Base-by-base conservation (phyloP, 2,329 filamentous ascomycete genomes). In the Anisogramma anomala region DNA sequence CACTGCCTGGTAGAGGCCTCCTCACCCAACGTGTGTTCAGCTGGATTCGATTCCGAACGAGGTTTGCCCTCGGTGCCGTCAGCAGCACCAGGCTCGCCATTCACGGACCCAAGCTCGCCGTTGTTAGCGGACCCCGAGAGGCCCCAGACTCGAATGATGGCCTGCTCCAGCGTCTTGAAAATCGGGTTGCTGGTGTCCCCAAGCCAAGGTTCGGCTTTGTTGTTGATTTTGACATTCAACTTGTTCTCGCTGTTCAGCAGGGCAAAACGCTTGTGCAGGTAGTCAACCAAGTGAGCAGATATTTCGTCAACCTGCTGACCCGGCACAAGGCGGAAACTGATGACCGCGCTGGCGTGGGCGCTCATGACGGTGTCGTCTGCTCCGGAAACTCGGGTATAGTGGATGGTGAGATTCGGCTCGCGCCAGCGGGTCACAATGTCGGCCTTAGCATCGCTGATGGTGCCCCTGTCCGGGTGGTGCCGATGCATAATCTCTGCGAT, bases 161-260 rank as follows among this genome's bases (percentile, higher is more conserved):
- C 91, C 45, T 79, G 72, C 51, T 94, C 87, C 0, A 98, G 72
- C 0, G 86, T 93, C 48, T 81, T 77, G 61, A 95, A 98, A 44
- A 96, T 88, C 50, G 87, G 78, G 51, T 94, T 95, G 36, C 79
- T 78, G 3, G 86, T 87, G 52, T 95, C 86, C 11, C 91, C 89
- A 0, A 98, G 75, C 91, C 91, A 98, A 0, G 91, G 87, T 56
- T 98, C 91, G 0, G 91, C 89, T 61, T 84, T 82, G 56, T 95
- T 91, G 50, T 94, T 87, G 49, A 98, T 88, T 22, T 79, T 80
- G 28, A 98, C 75, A 1, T 71, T 81, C 26, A 98, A 69, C 5
- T 69, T 72, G 54, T 98, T 98, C 47, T 84, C 80, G 1, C 85
- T 89, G 22, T 80, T 79, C 2, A 96, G 76, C 13, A 71, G 62